Conservation (phyloP, 805 yeast genomes). For the Candida coquimbonensis region DNA sequence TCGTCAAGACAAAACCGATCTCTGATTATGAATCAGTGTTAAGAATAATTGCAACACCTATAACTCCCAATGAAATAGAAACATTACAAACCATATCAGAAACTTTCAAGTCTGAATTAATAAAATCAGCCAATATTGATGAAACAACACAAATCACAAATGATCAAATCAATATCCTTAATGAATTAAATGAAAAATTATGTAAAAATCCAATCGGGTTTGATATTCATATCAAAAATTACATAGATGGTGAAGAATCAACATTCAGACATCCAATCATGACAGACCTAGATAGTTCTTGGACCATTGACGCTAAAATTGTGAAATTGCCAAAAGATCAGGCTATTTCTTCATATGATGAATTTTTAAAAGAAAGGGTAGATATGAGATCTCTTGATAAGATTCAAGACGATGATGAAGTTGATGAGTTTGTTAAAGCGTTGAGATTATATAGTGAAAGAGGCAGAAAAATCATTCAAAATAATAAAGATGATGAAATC, state of each 20-base stretch:
- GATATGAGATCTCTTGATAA: conserved; percentile 18
- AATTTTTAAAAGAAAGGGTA: conserved; percentile 21
- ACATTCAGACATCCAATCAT: conserved; percentile 18
- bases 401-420: conserved; percentile 14
- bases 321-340: conserved; percentile 16
- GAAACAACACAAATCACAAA: conserved; percentile 5
- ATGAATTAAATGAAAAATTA: conserved; percentile 14
- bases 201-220: conserved; percentile 30
- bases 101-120: conserved; percentile 8
- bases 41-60: conserved; percentile 28
- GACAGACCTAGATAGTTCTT: conserved; percentile 19
- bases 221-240: conserved; percentile 29
- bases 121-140: conserved; percentile 5
- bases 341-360: conserved; percentile 16
- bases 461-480: conserved; percentile 17
- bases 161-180: conserved; percentile 14
- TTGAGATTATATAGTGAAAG: conserved; percentile 25
- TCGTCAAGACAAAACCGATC: conserved; percentile 16
- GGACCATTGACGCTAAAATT: conserved; percentile 29
- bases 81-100: conserved; percentile 14
- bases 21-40: conserved; percentile 22
- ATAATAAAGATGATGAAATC: not conserved
- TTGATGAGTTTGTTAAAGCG: conserved; percentile 14
- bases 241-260: conserved; percentile 26
- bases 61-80: conserved; percentile 23